Evolutionary conservation across 73 alveolate species (phyloP).

Genomic region (Paramecium caudatum): DNA sequence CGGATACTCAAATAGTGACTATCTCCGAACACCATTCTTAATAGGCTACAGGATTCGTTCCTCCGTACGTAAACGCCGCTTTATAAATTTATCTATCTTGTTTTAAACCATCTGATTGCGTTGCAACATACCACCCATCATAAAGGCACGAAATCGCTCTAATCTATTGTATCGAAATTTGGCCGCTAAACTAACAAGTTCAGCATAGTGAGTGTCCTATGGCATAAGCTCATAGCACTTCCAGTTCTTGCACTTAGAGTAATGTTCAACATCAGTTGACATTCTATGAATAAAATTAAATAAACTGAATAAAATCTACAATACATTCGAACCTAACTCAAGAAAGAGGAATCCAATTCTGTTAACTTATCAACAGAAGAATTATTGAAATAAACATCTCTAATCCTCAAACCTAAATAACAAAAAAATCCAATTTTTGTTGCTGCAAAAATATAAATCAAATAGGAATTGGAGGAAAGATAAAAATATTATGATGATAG

Average conservation of each 20-base stretch:
- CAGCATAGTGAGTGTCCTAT: constrained; percentile 36
- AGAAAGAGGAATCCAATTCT: background rate
- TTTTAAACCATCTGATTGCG: background rate
- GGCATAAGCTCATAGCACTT: constrained; percentile 38
- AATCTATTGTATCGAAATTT: constrained; percentile 50
- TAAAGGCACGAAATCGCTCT: constrained; percentile 15
- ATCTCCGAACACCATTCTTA: background rate
- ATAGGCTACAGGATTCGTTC: background rate
- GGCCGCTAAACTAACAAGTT: constrained; percentile 24
- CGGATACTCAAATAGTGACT: background rate
- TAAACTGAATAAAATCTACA: constrained; percentile 45
- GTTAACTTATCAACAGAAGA: background rate
- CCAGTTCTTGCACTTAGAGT: background rate
- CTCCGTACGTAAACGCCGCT: background rate
- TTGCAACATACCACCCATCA: background rate
- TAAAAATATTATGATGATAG: background rate
- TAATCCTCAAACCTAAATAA: background rate
- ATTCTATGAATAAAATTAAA: constrained; percentile 56
- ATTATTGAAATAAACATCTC: background rate
- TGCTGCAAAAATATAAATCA: background rate
- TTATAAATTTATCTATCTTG: background rate
- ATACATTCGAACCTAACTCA: background rate
- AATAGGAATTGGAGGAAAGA: constrained; percentile 4
- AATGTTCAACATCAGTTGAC: constrained; percentile 45
- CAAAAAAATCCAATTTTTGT: background rate